Conservation (phyloP, 2,329 filamentous ascomycete genomes). For the Alternaria gansuensis region DNA sequence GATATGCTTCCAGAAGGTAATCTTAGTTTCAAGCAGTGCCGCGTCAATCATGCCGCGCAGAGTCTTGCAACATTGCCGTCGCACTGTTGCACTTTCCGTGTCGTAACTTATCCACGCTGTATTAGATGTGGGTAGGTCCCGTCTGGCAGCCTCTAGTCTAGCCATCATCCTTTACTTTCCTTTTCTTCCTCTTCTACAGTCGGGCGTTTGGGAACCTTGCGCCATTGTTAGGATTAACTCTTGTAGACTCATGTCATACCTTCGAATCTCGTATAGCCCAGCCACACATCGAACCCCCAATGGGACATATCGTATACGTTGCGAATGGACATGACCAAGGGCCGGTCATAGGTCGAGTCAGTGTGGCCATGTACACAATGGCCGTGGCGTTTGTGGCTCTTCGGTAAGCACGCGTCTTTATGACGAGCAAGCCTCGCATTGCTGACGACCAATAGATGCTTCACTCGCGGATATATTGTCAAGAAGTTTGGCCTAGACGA, state of each 20-base stretch:
- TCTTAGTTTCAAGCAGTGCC: slow-evolving; percentile 20
- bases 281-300: slow-evolving; percentile 14
- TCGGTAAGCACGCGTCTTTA: slow-evolving; percentile 20
- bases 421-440: not conserved
- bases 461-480: slow-evolving; percentile 38
- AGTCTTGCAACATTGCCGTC: slow-evolving; percentile 15
- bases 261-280: slow-evolving; percentile 18
- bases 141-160: slow-evolving; percentile 5
- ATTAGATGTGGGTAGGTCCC: slow-evolving; percentile 20
- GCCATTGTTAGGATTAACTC: slow-evolving; percentile 5
- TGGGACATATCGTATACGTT: slow-evolving; percentile 36
- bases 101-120: slow-evolving; percentile 15
- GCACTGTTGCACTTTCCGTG: slow-evolving; percentile 16
- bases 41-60: slow-evolving; percentile 15
- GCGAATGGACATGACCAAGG: slow-evolving; percentile 28
- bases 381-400: slow-evolving; percentile 36
- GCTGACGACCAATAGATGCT: slow-evolving; percentile 29
- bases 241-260: slow-evolving; percentile 23
- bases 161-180: slow-evolving; percentile 6
- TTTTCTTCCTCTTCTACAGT: slow-evolving; percentile 8
- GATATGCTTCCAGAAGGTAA: slow-evolving; percentile 18
- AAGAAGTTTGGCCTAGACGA: slow-evolving; percentile 41
- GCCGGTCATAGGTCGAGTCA: slow-evolving; percentile 36
- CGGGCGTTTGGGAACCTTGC: slow-evolving; percentile 8
- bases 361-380: slow-evolving; percentile 33